Conservation (phyloP, 2,329 filamentous ascomycete genomes). For the Diaporthe sp. region DNA sequence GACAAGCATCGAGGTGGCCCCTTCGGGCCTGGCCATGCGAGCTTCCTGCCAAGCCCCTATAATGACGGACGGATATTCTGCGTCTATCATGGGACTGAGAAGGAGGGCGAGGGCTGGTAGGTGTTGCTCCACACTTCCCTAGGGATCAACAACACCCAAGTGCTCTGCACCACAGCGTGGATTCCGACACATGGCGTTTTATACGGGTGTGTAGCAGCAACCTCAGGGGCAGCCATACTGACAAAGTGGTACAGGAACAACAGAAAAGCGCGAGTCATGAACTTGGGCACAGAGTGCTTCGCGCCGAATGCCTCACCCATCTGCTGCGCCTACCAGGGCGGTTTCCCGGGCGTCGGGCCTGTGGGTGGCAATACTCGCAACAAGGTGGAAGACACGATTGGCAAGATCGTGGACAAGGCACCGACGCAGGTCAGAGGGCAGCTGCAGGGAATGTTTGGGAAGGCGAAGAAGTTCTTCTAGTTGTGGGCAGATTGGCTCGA, state of each 20-base stretch:
- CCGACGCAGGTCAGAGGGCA: conserved; percentile 8
- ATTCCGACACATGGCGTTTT: too few relatives aligned
- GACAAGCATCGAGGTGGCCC: conserved; percentile 32
- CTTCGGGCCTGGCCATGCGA: conserved; percentile 38
- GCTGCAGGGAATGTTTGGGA: conserved; percentile 13
- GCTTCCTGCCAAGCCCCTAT: conserved; percentile 35
- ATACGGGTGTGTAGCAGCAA: not conserved
- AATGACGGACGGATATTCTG: conserved; percentile 37
- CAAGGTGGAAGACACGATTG: conserved; percentile 10
- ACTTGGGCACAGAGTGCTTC: conserved; percentile 34
- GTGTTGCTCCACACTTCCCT: not conserved
- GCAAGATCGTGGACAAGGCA: conserved; percentile 25
- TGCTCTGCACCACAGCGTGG: too few relatives aligned
- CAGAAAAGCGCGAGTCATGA: conserved; percentile 36
- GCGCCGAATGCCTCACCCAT: conserved; percentile 31
- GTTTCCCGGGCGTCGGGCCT: conserved; percentile 8
- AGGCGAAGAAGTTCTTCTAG: conserved; percentile 26
- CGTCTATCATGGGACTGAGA: conserved; percentile 36
- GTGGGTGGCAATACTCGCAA: not conserved
- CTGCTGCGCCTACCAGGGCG: conserved; percentile 32
- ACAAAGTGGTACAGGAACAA: conserved; percentile 26
- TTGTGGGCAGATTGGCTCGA: not conserved
- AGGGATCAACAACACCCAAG: too few relatives aligned
- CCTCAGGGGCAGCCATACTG: not conserved
- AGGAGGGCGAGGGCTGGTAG: conserved; percentile 36